Evolutionary conservation across 2,329 filamentous ascomycete genomes (phyloP).

Genomic region (Mycosphaerelloides madeirae): DNA sequence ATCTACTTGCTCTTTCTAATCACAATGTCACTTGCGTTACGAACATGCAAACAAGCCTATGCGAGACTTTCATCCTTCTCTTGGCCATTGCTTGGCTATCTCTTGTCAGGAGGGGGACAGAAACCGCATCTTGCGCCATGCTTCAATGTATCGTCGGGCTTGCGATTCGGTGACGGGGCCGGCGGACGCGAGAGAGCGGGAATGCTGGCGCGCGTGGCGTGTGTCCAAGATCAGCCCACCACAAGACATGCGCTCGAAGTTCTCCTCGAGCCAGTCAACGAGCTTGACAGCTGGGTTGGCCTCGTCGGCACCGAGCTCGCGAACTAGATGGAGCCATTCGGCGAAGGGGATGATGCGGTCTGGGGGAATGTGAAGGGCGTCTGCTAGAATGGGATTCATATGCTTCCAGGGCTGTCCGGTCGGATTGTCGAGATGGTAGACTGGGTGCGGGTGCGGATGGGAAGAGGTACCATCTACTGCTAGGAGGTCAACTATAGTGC

Average conservation of each 20-base stretch:
- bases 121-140: slow-evolving; percentile 35
- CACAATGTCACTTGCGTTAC: too few relatives aligned
- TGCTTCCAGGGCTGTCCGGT: slow-evolving; percentile 39
- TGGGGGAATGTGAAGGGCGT: slow-evolving; percentile 29
- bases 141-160: slow-evolving; percentile 31
- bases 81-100: too few relatives aligned
- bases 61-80: too few relatives aligned
- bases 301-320: slow-evolving; percentile 12
- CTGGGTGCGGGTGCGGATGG: slow-evolving; percentile 30
- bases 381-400: slow-evolving; percentile 34
- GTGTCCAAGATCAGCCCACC: slow-evolving; percentile 42
- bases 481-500: slow-evolving; percentile 33
- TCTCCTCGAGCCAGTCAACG: slow-evolving; percentile 32
- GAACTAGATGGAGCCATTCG: slow-evolving; percentile 40
- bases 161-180: slow-evolving; percentile 34
- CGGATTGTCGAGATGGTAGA: slow-evolving; percentile 47
- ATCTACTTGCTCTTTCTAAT: too few relatives aligned
- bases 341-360: slow-evolving; percentile 36
- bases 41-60: too few relatives aligned
- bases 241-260: slow-evolving; percentile 44
- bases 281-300: slow-evolving; percentile 33
- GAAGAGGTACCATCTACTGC: slow-evolving; percentile 10
- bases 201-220: slow-evolving; percentile 34
- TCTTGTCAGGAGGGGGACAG: too few relatives aligned
- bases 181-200: slow-evolving; percentile 29